Conservation (phyloP, 108 stramenopile species). For the Cyclotella cryptica region DNA sequence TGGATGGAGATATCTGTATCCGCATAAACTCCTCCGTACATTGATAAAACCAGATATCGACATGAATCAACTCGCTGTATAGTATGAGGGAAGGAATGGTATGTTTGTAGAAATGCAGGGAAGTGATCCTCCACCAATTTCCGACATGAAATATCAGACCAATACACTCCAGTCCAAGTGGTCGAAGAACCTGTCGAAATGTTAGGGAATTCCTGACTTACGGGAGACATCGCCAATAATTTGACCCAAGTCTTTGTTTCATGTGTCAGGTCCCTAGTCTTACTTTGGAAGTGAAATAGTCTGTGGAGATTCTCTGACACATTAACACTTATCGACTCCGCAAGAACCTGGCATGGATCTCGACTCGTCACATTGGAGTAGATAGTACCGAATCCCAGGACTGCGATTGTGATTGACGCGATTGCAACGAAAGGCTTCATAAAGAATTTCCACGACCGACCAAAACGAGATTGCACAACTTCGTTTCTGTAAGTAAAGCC, state of each 20-base stretch:
- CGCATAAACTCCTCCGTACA: slow-evolving; percentile 46
- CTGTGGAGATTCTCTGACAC: not conserved
- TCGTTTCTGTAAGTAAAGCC: no score
- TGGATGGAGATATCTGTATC: slow-evolving; percentile 38
- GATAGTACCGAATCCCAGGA: not conserved
- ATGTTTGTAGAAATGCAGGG: slow-evolving; percentile 33
- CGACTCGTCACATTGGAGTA: slow-evolving; percentile 17
- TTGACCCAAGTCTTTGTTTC: slow-evolving; percentile 13
- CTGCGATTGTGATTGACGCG: not conserved
- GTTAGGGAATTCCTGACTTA: slow-evolving; percentile 13
- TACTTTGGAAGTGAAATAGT: slow-evolving; percentile 18
- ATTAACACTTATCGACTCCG: not conserved
- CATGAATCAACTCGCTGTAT: slow-evolving; percentile 56
- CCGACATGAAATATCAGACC: slow-evolving; percentile 47
- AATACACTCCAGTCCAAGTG: slow-evolving; percentile 19
- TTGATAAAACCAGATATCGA: slow-evolving; percentile 44
- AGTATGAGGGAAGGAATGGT: slow-evolving; percentile 25
- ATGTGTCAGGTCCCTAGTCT: not conserved
- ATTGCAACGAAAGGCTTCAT: no score
- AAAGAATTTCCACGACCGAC: no score
- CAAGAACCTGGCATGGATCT: slow-evolving; percentile 21
- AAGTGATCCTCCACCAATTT: slow-evolving; percentile 37
- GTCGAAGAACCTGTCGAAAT: not conserved
- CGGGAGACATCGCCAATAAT: not conserved
- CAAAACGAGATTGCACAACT: no score